phyloP scores from a whole-genome alignment of 2,329 filamentous ascomycete genomes.

The Chrysosporium keratinophilum region DNA sequence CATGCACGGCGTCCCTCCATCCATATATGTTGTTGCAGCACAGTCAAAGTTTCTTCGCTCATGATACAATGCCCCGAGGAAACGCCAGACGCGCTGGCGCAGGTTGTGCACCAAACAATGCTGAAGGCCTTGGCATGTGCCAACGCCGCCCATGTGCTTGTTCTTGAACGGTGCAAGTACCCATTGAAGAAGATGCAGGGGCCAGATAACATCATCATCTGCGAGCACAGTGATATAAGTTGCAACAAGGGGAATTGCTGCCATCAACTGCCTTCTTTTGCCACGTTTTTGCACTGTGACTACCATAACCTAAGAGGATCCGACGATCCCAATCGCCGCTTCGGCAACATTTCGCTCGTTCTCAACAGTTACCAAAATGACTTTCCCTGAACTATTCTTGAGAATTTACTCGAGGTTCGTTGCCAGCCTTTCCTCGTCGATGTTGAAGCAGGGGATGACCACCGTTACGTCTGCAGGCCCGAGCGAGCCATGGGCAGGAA shows the following conservation, averaged over 20 bases:
- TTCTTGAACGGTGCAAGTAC: constrained; percentile 82
- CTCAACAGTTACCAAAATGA: constrained; percentile 71
- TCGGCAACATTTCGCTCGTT: constrained; percentile 56
- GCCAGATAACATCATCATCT: constrained; percentile 83
- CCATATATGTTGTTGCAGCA: constrained; percentile 76
- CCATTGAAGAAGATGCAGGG: constrained; percentile 70
- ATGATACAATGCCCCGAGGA: constrained; percentile 74
- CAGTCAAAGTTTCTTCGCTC: constrained; percentile 86
- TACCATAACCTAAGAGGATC: constrained; percentile 52
- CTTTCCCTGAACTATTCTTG: constrained; percentile 43
- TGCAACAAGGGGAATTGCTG: constrained; percentile 65
- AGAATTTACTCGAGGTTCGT: constrained; percentile 52
- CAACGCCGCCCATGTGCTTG: constrained; percentile 62
- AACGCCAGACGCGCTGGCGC: constrained; percentile 58
- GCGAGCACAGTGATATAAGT: constrained; percentile 75
- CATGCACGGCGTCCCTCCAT: constrained; percentile 80
- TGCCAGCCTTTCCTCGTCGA: constrained; percentile 63
- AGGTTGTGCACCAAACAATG: constrained; percentile 38
- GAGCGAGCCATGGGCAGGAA: constrained; percentile 62
- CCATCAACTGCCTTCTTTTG: constrained; percentile 80
- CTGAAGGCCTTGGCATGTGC: constrained; percentile 69
- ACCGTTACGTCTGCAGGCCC: constrained; percentile 70
- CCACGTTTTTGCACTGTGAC: constrained; percentile 67
- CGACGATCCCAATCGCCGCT: constrained; percentile 40
- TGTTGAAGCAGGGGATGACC: constrained; percentile 80